A percentile compares a stretch with the other conserved stretches of the same genome.
Evolutionary conservation across 257 asterid species (phyloP).

Genomic region (Scutellaria baicalensis): DNA sequence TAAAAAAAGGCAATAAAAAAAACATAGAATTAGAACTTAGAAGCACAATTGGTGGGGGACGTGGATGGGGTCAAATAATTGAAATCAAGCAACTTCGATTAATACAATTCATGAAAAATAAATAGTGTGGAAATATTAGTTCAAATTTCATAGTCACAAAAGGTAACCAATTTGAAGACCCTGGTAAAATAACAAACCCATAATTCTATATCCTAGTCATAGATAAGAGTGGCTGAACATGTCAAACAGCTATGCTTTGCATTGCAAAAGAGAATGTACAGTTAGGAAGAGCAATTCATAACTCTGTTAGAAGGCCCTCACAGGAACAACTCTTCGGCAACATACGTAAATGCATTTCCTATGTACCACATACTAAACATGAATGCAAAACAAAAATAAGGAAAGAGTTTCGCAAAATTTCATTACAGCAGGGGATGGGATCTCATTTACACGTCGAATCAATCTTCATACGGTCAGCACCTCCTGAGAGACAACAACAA

Average conservation of each 20-base stretch:
- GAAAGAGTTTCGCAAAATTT: slow-evolving; percentile 31
- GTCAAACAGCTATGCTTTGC: slow-evolving; percentile 7
- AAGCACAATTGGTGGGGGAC: background rate
- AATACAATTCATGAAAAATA: background rate
- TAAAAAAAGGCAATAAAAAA: too few species aligned
- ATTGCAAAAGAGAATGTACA: slow-evolving; percentile 10
- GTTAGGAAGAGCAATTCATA: background rate
- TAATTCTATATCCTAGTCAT: background rate
- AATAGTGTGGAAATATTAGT: background rate
- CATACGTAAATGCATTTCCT: background rate
- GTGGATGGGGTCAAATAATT: background rate
- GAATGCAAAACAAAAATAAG: background rate
- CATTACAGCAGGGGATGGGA: slow-evolving; percentile 4
- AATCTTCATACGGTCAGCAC: slow-evolving; percentile 40
- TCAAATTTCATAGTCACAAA: background rate
- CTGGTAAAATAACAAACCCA: background rate
- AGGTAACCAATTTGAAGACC: too few species aligned
- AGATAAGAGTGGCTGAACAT: background rate
- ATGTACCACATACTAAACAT: background rate
- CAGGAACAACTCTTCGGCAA: background rate
- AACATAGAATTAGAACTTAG: too few species aligned
- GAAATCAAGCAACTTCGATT: background rate
- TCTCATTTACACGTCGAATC: slow-evolving; percentile 8
- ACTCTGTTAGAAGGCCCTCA: background rate
- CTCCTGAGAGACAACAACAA: slow-evolving; percentile 37